A percentile compares a stretch with the other conserved stretches of the same genome.
Conservation (phyloP, 768 basidiomycete species). For the Cystofilobasidium capitatum region DNA sequence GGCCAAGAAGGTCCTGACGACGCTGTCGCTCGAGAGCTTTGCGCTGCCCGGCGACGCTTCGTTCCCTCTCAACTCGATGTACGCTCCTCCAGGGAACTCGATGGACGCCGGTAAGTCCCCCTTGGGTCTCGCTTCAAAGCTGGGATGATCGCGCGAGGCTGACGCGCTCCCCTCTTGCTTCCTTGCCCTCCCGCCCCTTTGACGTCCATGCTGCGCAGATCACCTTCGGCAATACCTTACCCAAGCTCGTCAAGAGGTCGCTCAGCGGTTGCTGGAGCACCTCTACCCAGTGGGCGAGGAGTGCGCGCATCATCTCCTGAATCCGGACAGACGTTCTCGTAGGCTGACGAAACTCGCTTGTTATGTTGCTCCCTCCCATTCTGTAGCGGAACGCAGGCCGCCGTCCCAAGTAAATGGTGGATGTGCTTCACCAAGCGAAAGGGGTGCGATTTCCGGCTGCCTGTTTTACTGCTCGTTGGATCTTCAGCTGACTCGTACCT, state of each 20-base stretch:
- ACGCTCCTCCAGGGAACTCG: slow-evolving; percentile 65
- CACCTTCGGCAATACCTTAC: slow-evolving; percentile 73
- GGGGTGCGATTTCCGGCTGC: slow-evolving; percentile 18
- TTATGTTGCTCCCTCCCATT: neutral
- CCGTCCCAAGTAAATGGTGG: slow-evolving; percentile 94
- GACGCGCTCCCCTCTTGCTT: neutral
- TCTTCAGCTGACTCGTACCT: neutral
- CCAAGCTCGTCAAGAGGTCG: slow-evolving; percentile 87
- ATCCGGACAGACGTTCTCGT: neutral
- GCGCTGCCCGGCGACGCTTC: slow-evolving; percentile 90
- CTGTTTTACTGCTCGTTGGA: neutral
- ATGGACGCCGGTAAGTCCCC: slow-evolving; percentile 62
- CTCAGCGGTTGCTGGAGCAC: slow-evolving; percentile 70
- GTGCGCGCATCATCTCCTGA: slow-evolving; percentile 4
- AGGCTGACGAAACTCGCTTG: neutral
- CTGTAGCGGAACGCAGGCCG: slow-evolving; percentile 47
- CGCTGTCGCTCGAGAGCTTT: slow-evolving; percentile 85
- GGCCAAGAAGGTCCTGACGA: slow-evolving; percentile 81
- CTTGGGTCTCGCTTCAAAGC: neutral
- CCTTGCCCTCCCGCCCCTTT: neutral
- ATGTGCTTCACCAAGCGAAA: slow-evolving; percentile 97
- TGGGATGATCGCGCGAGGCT: neutral
- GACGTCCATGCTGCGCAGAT: slow-evolving; percentile 8
- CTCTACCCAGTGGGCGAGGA: slow-evolving; percentile 55
- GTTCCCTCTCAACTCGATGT: slow-evolving; percentile 86